Base-by-base conservation (phyloP, 306 rosid species). In the barrel medic (Medicago truncatula) region DNA sequence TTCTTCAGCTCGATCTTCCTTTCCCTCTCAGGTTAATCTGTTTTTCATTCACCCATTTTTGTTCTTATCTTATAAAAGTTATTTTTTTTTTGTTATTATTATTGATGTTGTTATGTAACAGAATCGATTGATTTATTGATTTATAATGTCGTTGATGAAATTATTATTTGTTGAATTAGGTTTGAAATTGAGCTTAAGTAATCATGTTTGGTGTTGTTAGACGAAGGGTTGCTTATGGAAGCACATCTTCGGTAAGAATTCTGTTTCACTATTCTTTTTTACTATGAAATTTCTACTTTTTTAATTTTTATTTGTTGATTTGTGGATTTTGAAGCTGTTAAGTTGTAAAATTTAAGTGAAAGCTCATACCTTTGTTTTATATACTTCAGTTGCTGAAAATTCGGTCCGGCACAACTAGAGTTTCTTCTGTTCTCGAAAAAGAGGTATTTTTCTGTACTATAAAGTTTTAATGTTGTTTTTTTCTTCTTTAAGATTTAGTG, bases 141-240 rank as follows among this genome's bases (percentile, higher is more conserved):
- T 57, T 40, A 3, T 36, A 9, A 64, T 58, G 73, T 58, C 50
- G 38, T 64, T 80, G 70, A 60, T 80, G 66, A 60, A 36, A 16
- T 73, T 82, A 1, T 23, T 23, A 23, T 23, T 23, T 23, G 28
- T 23, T 23, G 28, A 23, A 23, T 71, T 78, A 84, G 87, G 65
- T 62, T 80, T 81, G 23, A 67, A 67, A 23, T 81, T 16, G 63
- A 20, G 38, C 6, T 9, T 46, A 65, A 70, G 15, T 46, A 70
- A 73, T 41, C 78, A 85, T 89, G 96, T 80, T 88, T 65, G 96
- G 93, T 63, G 80, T 83, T 69, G 20, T 87, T 23, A 81, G 93
- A 84, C 97, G 96, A 60, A 85, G 92, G 81, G 86, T 87, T 77
- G 89, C 91, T 78, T 88, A 87, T 65, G 84, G 91, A 53, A 81